phyloP scores from a whole-genome alignment of 164 flowering plant genomes.

The Vitis amurensis region DNA sequence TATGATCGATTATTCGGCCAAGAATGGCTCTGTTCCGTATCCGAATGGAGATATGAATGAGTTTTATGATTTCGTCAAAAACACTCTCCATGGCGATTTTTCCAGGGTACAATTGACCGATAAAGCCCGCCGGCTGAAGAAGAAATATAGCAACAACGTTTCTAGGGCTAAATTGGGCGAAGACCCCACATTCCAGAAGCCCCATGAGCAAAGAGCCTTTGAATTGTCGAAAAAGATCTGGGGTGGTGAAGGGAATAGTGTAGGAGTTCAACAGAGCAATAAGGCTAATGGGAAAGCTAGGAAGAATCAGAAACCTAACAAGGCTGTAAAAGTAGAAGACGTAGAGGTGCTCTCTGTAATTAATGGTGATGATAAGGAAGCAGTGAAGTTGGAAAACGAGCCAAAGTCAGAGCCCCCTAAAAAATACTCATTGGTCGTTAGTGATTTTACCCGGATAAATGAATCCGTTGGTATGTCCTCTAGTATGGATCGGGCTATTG shows the following conservation, averaged over 20 bases:
- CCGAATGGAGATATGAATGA: slow-evolving; percentile 9
- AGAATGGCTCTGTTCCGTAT: slow-evolving; percentile 22
- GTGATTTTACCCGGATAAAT: too few species aligned
- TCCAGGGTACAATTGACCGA: slow-evolving; percentile 18
- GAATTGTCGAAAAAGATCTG: slow-evolving; percentile 34
- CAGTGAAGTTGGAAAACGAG: background rate
- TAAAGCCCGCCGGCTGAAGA: slow-evolving; percentile 33
- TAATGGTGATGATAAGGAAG: background rate
- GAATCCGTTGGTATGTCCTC: background rate
- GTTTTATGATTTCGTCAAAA: slow-evolving; percentile 29
- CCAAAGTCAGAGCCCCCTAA: background rate
- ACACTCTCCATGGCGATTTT: slow-evolving; percentile 18
- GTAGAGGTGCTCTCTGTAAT: too few species aligned
- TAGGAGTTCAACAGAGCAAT: background rate
- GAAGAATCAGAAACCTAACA: background rate
- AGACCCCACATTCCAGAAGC: slow-evolving; percentile 16
- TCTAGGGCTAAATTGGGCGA: slow-evolving; percentile 21
- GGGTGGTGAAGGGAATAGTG: slow-evolving; percentile 18
- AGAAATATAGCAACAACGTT: slow-evolving; percentile 25
- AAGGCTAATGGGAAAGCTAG: slow-evolving; percentile 5
- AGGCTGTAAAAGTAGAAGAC: background rate
- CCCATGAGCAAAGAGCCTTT: slow-evolving; percentile 22
- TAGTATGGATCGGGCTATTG: slow-evolving; percentile 13
- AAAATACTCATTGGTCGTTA: too few species aligned
- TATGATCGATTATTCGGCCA: slow-evolving; percentile 20